These are phyloP conservation scores for Arthrobotrys pseudoclavata DNA, from an alignment of 2,329 filamentous ascomycete genomes.

Conservation along the genomic window DNA sequence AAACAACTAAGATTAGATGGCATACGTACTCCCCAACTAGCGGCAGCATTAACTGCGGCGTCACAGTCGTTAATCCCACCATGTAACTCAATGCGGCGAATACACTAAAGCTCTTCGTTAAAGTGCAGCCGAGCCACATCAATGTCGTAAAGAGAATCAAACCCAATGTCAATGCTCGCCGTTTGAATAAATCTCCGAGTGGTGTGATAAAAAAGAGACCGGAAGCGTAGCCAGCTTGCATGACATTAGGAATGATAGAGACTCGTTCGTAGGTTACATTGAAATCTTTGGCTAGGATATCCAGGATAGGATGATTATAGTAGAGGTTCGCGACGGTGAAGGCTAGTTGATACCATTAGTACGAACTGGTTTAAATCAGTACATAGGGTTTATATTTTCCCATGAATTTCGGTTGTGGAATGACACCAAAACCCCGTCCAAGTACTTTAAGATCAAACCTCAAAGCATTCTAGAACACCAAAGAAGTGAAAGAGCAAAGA, in stretches of 20 bases:
- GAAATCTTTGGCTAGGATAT: slow-evolving; percentile 80
- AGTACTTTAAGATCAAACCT: not conserved
- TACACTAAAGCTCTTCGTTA: slow-evolving; percentile 75
- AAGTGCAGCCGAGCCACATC: slow-evolving; percentile 78
- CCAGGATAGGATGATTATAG: slow-evolving; percentile 84
- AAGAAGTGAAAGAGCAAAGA: not conserved
- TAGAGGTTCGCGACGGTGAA: slow-evolving; percentile 86
- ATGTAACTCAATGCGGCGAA: slow-evolving; percentile 81
- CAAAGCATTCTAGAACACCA: slow-evolving; percentile 18
- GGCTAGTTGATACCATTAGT: slow-evolving; percentile 67
- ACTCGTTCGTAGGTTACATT: slow-evolving; percentile 77
- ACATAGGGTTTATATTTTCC: slow-evolving; percentile 10
- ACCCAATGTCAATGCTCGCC: slow-evolving; percentile 77
- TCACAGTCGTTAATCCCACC: slow-evolving; percentile 82
- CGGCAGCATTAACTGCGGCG: slow-evolving; percentile 83
- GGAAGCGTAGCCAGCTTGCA: slow-evolving; percentile 83
- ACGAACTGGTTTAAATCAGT: not conserved
- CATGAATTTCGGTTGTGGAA: slow-evolving; percentile 14
- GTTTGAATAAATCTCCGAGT: slow-evolving; percentile 77
- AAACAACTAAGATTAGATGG: not conserved
- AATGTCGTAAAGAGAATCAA: slow-evolving; percentile 78
- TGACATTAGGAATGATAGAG: slow-evolving; percentile 78
- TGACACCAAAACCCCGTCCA: slow-evolving; percentile 10
- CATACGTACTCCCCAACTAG: slow-evolving; percentile 75
- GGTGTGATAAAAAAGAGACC: slow-evolving; percentile 82